Evolutionary conservation across 768 basidiomycete genomes (phyloP).

Genomic region (Mycena polygramma): DNA sequence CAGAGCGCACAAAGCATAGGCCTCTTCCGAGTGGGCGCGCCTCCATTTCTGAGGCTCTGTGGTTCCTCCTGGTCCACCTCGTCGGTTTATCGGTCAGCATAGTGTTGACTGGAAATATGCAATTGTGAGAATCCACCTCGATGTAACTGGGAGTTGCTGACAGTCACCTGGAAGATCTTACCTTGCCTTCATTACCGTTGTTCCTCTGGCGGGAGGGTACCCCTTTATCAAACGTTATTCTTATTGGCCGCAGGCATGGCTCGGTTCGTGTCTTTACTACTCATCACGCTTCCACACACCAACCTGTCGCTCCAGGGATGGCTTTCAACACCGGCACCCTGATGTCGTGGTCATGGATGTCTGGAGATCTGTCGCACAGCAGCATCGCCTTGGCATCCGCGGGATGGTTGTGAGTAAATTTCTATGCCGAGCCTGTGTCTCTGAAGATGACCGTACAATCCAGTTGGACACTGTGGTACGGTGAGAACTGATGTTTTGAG

Average conservation of each 20-base stretch:
- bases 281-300: too few species aligned
- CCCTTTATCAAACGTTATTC: conserved; percentile 46
- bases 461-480: conserved; percentile 20
- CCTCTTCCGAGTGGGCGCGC: neutral
- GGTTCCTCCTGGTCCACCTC: neutral
- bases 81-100: neutral
- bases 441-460: too few species aligned
- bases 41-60: neutral
- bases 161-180: neutral
- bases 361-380: neutral
- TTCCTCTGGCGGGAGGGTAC: conserved; percentile 38
- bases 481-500: neutral
- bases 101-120: neutral
- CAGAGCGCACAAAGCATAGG: conserved; percentile 9
- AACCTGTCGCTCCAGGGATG: too few species aligned
- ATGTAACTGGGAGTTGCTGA: too few species aligned
- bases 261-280: too few species aligned
- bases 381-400: neutral
- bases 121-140: too few species aligned
- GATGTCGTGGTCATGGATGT: neutral
- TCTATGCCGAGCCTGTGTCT: too few species aligned
- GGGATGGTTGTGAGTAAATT: conserved; percentile 18
- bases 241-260: conserved; percentile 47
- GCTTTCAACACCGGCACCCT: neutral
- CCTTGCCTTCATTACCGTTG: conserved; percentile 20